phyloP scores from a whole-genome alignment of 1,284 basidiomycete species.

The Volvariella surrecta region DNA sequence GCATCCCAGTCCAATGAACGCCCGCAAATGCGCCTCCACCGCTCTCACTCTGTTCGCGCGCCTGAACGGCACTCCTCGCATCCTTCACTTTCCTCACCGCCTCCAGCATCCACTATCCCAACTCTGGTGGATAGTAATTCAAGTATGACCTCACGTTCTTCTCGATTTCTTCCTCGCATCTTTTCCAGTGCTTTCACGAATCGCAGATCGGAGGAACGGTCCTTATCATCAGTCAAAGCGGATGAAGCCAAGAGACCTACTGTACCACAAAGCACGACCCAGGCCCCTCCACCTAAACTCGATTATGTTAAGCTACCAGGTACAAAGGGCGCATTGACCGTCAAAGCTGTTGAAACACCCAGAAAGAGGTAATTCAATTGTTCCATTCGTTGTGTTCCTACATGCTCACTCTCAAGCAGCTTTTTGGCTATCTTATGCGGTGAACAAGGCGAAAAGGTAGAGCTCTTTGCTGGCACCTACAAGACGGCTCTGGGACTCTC shows the following conservation, averaged over 20 bases:
- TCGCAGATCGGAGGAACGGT: conserved; percentile 50
- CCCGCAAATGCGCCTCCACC: conserved; percentile 15
- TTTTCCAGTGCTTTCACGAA: conserved; percentile 54
- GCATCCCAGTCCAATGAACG: conserved; percentile 16
- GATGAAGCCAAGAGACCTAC: conserved; percentile 25
- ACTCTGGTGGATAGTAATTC: conserved; percentile 15
- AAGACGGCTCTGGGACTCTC: conserved; percentile 72
- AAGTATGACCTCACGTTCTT: conserved; percentile 32
- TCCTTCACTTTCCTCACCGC: conserved; percentile 2
- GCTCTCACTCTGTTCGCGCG: conserved; percentile 30
- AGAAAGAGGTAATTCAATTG: conserved; percentile 62
- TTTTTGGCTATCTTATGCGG: conserved; percentile 86
- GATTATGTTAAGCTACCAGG: conserved; percentile 87
- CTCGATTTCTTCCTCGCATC: conserved; percentile 63
- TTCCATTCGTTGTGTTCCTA: conserved; percentile 3
- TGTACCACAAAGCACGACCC: conserved; percentile 28
- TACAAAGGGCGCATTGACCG: conserved; percentile 75
- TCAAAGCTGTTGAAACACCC: conserved; percentile 79
- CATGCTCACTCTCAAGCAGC: conserved; percentile 26
- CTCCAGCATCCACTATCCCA: conserved; percentile 19
- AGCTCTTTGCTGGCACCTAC: conserved; percentile 82
- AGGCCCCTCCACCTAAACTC: conserved; percentile 69
- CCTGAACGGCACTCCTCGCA: conserved; percentile 8
- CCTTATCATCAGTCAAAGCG: conserved; percentile 20
- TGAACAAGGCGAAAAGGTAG: conserved; percentile 88